These are phyloP conservation scores for Pseudomicrostroma phylloplanum DNA, from an alignment of 1,284 basidiomycete genomes.

Conservation along the genomic window DNA sequence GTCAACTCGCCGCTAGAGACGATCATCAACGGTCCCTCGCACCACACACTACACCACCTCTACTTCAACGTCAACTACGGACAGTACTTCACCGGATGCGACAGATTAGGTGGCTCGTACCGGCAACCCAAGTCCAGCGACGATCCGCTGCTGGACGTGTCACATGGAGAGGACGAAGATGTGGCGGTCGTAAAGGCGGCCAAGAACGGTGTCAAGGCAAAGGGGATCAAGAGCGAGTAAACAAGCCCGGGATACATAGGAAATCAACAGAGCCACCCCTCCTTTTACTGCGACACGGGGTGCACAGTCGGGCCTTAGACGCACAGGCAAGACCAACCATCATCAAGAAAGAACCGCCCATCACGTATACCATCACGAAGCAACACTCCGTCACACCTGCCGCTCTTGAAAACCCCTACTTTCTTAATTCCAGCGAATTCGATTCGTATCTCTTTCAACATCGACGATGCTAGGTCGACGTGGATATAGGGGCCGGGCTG, in stretches of 20 bases:
- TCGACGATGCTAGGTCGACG: no score
- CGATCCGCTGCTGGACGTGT: constrained; percentile 71
- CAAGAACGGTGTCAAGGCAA: constrained; percentile 8
- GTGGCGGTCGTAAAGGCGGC: neutral
- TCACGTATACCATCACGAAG: no score
- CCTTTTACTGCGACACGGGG: no score
- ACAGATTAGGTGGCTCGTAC: constrained; percentile 76
- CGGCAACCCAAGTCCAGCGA: constrained; percentile 74
- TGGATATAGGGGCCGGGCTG: no score
- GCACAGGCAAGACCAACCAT: no score
- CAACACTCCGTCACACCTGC: no score
- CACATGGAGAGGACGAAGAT: constrained; percentile 1
- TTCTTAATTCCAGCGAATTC: no score
- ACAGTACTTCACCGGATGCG: constrained; percentile 91
- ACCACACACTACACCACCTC: constrained; percentile 92
- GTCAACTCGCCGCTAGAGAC: constrained; percentile 82
- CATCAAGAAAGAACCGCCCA: no score
- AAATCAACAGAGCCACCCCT: no score
- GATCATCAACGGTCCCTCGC: constrained; percentile 92
- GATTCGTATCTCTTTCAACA: no score
- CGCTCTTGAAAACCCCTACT: no score
- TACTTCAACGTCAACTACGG: constrained; percentile 97
- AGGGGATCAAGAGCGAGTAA: constrained; percentile 4
- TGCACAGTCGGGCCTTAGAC: no score
- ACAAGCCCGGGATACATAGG: neutral